A percentile compares a stretch with the other conserved stretches of the same genome.
Evolutionary conservation across 2,329 filamentous ascomycete species (phyloP).

Genomic region (Coniella vitis): DNA sequence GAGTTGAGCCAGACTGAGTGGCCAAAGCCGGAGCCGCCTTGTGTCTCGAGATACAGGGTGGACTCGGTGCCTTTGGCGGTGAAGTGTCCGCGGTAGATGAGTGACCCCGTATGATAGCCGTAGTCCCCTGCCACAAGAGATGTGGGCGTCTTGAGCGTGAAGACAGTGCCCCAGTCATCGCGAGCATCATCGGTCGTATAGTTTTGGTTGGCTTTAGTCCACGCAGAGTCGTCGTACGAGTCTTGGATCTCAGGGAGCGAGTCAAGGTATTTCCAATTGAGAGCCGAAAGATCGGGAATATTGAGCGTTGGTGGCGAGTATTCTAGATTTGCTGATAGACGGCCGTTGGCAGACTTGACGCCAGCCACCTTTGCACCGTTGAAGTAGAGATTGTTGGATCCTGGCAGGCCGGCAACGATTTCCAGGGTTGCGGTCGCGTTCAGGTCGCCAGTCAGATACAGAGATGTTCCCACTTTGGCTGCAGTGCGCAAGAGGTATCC

Average conservation of each 20-base stretch:
- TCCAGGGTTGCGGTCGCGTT: constrained; percentile 63
- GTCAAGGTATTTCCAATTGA: constrained; percentile 65
- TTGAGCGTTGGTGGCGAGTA: constrained; percentile 43
- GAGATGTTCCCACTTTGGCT: constrained; percentile 43
- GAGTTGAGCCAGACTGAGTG: constrained; percentile 60
- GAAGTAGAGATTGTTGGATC: constrained; percentile 36
- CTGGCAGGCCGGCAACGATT: constrained; percentile 54
- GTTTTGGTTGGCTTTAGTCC: constrained; percentile 51
- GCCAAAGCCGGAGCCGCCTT: constrained; percentile 63
- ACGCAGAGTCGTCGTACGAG: constrained; percentile 61
- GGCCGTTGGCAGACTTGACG: constrained; percentile 25
- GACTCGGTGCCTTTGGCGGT: constrained; percentile 54
- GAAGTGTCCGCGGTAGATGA: constrained; percentile 67
- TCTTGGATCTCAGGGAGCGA: constrained; percentile 61
- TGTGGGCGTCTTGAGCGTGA: constrained; percentile 51
- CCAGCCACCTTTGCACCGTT: constrained; percentile 34
- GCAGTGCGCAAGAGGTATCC: constrained; percentile 60
- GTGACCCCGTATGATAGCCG: constrained; percentile 61
- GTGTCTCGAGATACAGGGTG: constrained; percentile 49
- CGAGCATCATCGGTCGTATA: constrained; percentile 54
- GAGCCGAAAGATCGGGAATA: constrained; percentile 49
- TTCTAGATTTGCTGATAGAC: constrained; percentile 36
- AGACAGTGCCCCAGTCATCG: constrained; percentile 11
- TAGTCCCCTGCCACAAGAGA: constrained; percentile 67
- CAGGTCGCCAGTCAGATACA: constrained; percentile 63